These are phyloP conservation scores for Sporormia fimetaria DNA, from an alignment of 495 filamentous ascomycete genomes.

Conservation along the genomic window DNA sequence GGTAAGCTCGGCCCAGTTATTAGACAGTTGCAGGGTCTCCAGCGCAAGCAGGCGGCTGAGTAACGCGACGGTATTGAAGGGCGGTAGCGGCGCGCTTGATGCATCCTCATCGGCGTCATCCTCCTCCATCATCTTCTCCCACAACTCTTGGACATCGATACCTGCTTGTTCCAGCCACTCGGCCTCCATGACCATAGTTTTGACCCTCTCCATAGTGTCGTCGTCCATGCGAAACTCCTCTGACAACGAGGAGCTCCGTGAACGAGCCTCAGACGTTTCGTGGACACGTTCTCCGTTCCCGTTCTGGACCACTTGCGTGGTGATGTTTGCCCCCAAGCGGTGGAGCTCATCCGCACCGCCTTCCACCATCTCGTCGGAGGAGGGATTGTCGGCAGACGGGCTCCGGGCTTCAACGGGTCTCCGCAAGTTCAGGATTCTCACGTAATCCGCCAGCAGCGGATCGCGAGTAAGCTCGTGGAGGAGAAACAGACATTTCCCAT, in stretches of 20 bases:
- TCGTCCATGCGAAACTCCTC: background rate
- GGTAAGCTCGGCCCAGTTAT: too few species aligned
- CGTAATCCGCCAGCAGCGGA: constrained; percentile 7
- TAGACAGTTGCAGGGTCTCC: too few species aligned
- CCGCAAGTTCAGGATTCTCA: constrained; percentile 5
- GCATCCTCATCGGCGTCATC: background rate
- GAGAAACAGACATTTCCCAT: background rate
- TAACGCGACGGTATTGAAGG: background rate
- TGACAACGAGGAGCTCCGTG: too few species aligned
- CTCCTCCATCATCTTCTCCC: constrained; percentile 5
- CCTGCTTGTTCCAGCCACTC: background rate
- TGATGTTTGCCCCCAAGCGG: too few species aligned
- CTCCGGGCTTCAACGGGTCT: background rate
- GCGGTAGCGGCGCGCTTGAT: background rate
- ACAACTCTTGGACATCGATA: constrained; percentile 4
- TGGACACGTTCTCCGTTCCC: too few species aligned
- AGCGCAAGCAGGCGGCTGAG: constrained; percentile 6
- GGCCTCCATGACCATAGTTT: background rate
- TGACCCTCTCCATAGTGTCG: constrained; percentile 2
- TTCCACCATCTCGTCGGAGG: background rate
- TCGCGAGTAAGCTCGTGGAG: constrained; percentile 5
- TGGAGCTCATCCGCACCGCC: background rate
- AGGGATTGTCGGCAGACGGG: background rate
- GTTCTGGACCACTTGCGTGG: too few species aligned
- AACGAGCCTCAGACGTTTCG: too few species aligned